A percentile compares a stretch with the other conserved stretches of the same genome.
Conservation (phyloP, 345 rosid genomes). For the Populus tremula region DNA sequence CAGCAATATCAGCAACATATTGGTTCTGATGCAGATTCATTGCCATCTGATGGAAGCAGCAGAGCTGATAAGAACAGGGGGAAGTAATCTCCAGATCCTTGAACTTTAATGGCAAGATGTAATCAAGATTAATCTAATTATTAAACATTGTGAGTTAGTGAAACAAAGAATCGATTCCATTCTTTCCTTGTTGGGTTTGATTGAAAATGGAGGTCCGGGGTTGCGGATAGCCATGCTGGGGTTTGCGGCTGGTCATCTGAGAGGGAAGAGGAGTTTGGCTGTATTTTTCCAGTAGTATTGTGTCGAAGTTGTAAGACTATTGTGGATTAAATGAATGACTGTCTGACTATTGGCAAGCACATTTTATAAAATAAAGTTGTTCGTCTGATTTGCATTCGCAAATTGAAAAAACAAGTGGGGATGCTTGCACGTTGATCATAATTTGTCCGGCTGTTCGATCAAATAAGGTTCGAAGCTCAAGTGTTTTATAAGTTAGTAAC, state of each 20-base stretch:
- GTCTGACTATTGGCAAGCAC: background rate
- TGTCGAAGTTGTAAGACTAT: background rate
- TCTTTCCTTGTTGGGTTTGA: background rate
- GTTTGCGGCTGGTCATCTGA: background rate
- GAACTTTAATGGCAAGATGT: background rate
- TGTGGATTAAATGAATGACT: background rate
- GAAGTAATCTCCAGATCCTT: background rate
- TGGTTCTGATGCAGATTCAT: slow-evolving; percentile 30
- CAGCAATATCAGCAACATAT: slow-evolving; percentile 22
- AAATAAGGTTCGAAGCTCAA: background rate
- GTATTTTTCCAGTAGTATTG: background rate
- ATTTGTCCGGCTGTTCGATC: background rate
- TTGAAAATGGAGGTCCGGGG: background rate
- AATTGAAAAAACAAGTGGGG: background rate
- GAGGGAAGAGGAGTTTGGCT: background rate
- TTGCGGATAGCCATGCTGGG: background rate
- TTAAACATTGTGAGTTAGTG: background rate
- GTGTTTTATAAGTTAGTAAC: background rate
- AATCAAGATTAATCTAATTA: background rate
- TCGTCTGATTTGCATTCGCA: background rate
- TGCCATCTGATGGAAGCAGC: slow-evolving; percentile 31
- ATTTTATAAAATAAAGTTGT: background rate
- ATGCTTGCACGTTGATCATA: background rate
- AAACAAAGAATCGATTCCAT: background rate
- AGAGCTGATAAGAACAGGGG: background rate